Conservation (phyloP, 1,139 yeast species). For the Taiozyma sp. region DNA sequence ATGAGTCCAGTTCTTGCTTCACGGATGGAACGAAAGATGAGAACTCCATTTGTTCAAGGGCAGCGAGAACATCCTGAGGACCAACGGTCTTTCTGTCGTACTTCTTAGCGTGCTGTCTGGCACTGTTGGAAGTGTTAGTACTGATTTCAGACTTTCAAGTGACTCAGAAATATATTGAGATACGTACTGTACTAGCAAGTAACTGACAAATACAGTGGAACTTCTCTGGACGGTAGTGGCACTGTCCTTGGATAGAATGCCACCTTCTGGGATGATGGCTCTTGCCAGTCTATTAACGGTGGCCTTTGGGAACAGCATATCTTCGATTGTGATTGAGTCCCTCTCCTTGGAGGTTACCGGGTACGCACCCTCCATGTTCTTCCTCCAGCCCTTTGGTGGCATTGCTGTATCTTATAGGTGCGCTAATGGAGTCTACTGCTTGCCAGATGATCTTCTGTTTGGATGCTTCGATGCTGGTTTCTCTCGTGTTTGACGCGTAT, state of each 20-base stretch:
- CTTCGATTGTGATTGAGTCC: constrained; percentile 62
- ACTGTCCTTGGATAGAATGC: constrained; percentile 60
- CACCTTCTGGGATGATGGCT: constrained; percentile 33
- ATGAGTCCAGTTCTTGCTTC: constrained; percentile 44
- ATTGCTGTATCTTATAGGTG: constrained; percentile 28
- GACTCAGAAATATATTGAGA: background rate
- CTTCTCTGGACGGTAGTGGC: constrained; percentile 63
- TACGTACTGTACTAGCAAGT: constrained; percentile 44
- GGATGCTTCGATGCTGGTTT: too few relatives aligned
- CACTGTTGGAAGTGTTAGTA: constrained; percentile 23
- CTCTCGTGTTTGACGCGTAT: background rate
- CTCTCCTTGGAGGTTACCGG: constrained; percentile 50
- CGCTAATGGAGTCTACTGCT: background rate
- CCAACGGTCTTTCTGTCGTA: constrained; percentile 56
- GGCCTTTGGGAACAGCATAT: constrained; percentile 61
- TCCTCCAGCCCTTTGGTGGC: constrained; percentile 87
- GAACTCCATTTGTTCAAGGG: constrained; percentile 54
- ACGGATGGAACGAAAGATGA: constrained; percentile 50
- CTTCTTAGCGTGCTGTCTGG: constrained; percentile 49
- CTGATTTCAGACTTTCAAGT: background rate
- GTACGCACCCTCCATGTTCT: constrained; percentile 62
- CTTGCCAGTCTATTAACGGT: constrained; percentile 59
- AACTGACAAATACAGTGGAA: constrained; percentile 71
- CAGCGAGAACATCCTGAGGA: constrained; percentile 60
- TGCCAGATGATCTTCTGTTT: background rate